These are phyloP conservation scores for Lasiodiplodia sp. DNA, from an alignment of 2,329 filamentous ascomycete species.

Conservation along the genomic window DNA sequence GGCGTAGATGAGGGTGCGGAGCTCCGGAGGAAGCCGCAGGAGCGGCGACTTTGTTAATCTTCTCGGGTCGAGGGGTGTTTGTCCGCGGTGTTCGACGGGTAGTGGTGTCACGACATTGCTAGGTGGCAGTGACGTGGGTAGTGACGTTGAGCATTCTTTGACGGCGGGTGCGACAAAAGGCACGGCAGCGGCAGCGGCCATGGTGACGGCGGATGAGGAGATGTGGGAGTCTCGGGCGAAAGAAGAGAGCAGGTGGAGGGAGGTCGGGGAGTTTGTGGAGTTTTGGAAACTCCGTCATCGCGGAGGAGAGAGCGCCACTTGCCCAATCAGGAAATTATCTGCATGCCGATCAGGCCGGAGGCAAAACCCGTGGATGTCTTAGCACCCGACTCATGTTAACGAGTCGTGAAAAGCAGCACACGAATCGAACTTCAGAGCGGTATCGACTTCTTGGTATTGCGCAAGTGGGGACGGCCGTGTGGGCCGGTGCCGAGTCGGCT, in stretches of 20 bases:
- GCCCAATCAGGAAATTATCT: constrained; percentile 7
- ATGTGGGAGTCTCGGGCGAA: background rate
- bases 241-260: background rate
- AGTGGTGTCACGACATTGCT: background rate
- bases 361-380: background rate
- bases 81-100: background rate
- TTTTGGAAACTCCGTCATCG: constrained; percentile 1
- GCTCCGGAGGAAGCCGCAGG: constrained; percentile 10
- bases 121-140: background rate
- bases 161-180: background rate
- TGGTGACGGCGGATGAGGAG: background rate
- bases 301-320: constrained; percentile 12
- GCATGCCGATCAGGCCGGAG: constrained; percentile 12
- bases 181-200: background rate
- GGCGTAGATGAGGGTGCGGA: constrained; percentile 19
- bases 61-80: background rate
- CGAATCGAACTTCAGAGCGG: background rate
- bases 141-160: background rate
- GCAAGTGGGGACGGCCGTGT: background rate
- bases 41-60: background rate
- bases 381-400: background rate
- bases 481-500: background rate
- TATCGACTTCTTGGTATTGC: background rate
- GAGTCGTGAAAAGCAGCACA: background rate
- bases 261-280: background rate